Conservation (phyloP, 345 rosid species). For the Balakata baccata region DNA sequence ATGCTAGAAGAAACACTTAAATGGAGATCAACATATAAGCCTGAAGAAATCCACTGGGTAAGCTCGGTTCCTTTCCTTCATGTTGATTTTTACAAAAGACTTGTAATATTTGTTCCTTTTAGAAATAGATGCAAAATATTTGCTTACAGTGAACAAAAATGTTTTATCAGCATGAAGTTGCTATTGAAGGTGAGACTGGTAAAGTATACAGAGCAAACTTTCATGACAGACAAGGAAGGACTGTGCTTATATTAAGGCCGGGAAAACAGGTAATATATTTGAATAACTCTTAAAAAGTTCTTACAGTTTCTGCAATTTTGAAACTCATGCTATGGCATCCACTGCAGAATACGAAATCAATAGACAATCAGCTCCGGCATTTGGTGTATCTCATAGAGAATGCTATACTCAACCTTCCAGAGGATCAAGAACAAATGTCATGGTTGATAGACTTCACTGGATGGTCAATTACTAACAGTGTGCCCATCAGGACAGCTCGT, state of each 20-base stretch:
- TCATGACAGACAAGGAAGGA: slow-evolving; percentile 76
- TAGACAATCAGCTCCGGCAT: slow-evolving; percentile 70
- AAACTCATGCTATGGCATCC: slow-evolving; percentile 9
- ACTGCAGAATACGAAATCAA: slow-evolving; percentile 69
- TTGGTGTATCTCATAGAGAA: slow-evolving; percentile 87
- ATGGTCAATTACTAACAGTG: slow-evolving; percentile 66
- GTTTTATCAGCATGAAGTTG: slow-evolving; percentile 58
- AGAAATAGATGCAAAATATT: slow-evolving; percentile 3
- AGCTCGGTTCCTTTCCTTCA: slow-evolving; percentile 8
- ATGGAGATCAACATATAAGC: slow-evolving; percentile 78
- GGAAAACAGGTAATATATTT: slow-evolving; percentile 67
- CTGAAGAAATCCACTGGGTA: slow-evolving; percentile 91
- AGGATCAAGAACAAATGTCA: slow-evolving; percentile 85
- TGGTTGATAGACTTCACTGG: slow-evolving; percentile 95
- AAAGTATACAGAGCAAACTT: slow-evolving; percentile 80
- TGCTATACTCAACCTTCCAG: slow-evolving; percentile 84
- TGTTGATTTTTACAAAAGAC: neutral
- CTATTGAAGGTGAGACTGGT: slow-evolving; percentile 89
- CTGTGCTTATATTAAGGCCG: slow-evolving; percentile 84
- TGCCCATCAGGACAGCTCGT: slow-evolving; percentile 76
- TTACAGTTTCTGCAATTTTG: slow-evolving; percentile 3
- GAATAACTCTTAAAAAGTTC: neutral
- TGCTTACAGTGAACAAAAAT: slow-evolving; percentile 11
- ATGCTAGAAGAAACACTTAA: slow-evolving; percentile 75
- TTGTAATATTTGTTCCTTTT: neutral